phyloP scores from a whole-genome alignment of 805 yeast genomes.

The Lipomyces spencermartinsiae region DNA sequence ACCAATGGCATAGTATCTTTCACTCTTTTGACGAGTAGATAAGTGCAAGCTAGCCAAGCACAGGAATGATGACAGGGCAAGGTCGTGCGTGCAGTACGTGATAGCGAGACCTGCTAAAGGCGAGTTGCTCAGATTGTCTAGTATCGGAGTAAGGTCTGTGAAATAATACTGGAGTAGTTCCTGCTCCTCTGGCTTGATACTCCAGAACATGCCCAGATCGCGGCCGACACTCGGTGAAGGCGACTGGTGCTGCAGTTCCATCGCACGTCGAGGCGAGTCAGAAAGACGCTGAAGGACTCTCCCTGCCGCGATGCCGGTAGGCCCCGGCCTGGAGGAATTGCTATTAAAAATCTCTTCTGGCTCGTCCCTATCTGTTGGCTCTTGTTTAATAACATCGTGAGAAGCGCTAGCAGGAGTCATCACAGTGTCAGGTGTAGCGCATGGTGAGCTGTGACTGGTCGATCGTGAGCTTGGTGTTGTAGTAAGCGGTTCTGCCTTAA shows the following conservation, averaged over 20 bases:
- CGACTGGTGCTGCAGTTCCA: neutral
- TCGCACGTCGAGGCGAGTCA: neutral
- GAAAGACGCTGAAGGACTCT: neutral
- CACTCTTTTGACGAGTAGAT: slow-evolving; percentile 22
- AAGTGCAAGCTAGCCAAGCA: slow-evolving; percentile 31
- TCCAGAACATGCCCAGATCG: slow-evolving; percentile 33
- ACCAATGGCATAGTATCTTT: slow-evolving; percentile 27
- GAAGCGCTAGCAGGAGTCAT: slow-evolving; percentile 1
- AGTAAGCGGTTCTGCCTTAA: slow-evolving; percentile 10
- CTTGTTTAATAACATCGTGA: neutral
- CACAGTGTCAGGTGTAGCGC: neutral
- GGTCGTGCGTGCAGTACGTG: slow-evolving; percentile 35
- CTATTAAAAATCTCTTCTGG: slow-evolving; percentile 2
- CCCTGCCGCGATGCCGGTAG: neutral
- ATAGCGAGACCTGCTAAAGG: slow-evolving; percentile 34
- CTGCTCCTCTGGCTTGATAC: slow-evolving; percentile 32
- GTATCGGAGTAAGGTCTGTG: slow-evolving; percentile 34
- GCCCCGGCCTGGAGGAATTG: neutral
- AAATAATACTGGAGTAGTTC: slow-evolving; percentile 34
- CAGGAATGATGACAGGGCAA: slow-evolving; percentile 32
- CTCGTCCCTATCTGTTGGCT: neutral
- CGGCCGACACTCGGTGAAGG: slow-evolving; percentile 15
- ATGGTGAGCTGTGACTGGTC: neutral
- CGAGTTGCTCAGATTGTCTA: slow-evolving; percentile 31
- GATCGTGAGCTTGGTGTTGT: slow-evolving; percentile 8